Evolutionary conservation across 257 asterid species (phyloP).

Genomic region (Solanum habrochaites): DNA sequence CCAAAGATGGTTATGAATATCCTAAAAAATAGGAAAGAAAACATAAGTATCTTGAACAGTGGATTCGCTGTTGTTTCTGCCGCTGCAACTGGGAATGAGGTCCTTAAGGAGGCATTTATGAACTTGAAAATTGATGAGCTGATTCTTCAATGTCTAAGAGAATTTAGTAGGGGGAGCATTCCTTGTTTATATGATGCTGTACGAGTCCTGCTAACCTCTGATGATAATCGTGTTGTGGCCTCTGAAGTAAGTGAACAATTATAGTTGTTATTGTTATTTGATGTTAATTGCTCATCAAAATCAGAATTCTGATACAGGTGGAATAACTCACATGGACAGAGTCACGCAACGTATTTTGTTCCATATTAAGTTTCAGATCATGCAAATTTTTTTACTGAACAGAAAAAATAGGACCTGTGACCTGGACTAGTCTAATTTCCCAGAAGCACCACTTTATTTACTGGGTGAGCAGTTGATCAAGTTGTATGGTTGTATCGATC

Average conservation of each 20-base stretch:
- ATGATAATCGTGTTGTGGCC: conserved; percentile 84
- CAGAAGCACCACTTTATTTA: background rate
- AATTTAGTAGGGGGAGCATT: conserved; percentile 38
- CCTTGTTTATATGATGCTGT: conserved; percentile 70
- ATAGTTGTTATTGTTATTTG: background rate
- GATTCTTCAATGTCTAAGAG: conserved; percentile 45
- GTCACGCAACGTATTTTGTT: background rate
- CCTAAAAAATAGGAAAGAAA: conserved; percentile 34
- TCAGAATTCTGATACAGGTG: background rate
- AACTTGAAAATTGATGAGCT: conserved; percentile 72
- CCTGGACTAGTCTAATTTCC: background rate
- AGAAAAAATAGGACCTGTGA: background rate
- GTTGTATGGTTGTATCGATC: background rate
- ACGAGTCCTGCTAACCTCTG: conserved; percentile 65
- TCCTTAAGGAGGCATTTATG: conserved; percentile 78
- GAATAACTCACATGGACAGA: background rate
- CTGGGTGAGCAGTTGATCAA: background rate
- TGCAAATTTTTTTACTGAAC: background rate
- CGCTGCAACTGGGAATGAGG: conserved; percentile 89
- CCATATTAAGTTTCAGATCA: background rate
- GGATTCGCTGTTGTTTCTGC: conserved; percentile 77
- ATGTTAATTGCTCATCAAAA: background rate
- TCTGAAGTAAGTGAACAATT: conserved; percentile 58
- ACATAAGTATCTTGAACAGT: conserved; percentile 43
- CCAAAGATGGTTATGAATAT: conserved; percentile 48